Conservation (phyloP, 768 basidiomycete species). For the Leccinum arenicola region DNA sequence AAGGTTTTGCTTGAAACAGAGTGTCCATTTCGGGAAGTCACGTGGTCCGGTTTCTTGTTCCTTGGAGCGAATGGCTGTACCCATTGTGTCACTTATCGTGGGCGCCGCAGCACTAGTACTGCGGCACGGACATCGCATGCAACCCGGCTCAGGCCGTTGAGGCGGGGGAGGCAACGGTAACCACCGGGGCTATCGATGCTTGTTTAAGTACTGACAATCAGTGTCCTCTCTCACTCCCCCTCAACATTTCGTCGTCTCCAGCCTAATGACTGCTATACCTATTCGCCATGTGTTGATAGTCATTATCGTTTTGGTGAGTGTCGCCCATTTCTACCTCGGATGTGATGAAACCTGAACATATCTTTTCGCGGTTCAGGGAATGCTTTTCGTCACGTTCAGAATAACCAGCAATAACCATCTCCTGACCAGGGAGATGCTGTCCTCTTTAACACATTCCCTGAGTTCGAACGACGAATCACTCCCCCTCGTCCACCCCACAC, state of each 20-base stretch:
- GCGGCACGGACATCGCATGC: not conserved
- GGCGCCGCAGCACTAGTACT: not conserved
- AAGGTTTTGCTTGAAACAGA: no score
- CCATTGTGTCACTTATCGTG: no score
- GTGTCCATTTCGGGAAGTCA: no score
- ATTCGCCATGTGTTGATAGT: slow-evolving; percentile 20
- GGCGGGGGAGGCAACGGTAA: not conserved
- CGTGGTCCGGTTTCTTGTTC: no score
- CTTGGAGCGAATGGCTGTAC: no score
- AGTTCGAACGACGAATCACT: not conserved
- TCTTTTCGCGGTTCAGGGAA: slow-evolving; percentile 2
- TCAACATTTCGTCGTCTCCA: not conserved
- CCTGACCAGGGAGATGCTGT: slow-evolving; percentile 1
- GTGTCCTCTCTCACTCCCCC: not conserved
- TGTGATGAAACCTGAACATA: not conserved
- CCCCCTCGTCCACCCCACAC: not conserved
- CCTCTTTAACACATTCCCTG: not conserved
- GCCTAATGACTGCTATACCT: slow-evolving; percentile 16
- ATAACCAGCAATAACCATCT: not conserved
- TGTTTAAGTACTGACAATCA: not conserved
- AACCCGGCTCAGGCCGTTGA: not conserved
- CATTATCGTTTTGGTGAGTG: slow-evolving; percentile 21
- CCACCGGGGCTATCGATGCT: not conserved
- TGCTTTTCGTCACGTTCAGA: slow-evolving; percentile 15
- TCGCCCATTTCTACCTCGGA: not conserved